Base-by-base conservation (phyloP, 345 rosid genomes). In the Heritiera fomes region DNA sequence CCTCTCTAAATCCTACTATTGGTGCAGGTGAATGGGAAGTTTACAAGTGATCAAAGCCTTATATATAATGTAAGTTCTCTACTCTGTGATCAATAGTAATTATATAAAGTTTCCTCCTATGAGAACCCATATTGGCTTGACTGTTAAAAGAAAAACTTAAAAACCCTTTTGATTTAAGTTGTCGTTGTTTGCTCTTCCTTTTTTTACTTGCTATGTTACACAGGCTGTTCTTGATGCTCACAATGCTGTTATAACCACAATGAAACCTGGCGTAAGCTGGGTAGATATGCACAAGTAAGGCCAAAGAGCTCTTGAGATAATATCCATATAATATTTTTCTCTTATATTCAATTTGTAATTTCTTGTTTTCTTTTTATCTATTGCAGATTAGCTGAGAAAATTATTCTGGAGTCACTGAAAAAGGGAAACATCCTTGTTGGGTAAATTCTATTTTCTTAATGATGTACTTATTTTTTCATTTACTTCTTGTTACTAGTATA, bases 251-350 rank as follows among this genome's bases (percentile, higher is more conserved):
- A 89, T 91, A 80, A 83, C 89, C 68, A 85, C 89, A 8, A 93
- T 91, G 97, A 91, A 90, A 83, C 98, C 97, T 66, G 97, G 95
- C 74, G 87, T 91, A 30, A 87, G 85, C 91, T 94, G 97, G 97
- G 89, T 94, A 40, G 92, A 93, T 84, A 94, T 93, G 98, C 97
- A 91, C 88, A 91, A 88, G 98, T 94, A 88, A 90, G 96, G 28
- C 28, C 77, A 40, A 46, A 20, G 64, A 49, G 17, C 60, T 71
- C 55, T 9, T 52, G 61, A 71, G 14, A 17, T 71, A 8, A 71
- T 52, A 32, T 71, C 28, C 46, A 52, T 52, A 7, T 4, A 52
- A 8, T 71, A 4, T 32, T 23, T 69, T 46, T 71, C 61, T 71
- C 52, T 71, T 71, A 52, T 71, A 45, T 50, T 32, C 20, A 71